phyloP scores from a whole-genome alignment of 257 asterid genomes.

The Nemophila menziesii region DNA sequence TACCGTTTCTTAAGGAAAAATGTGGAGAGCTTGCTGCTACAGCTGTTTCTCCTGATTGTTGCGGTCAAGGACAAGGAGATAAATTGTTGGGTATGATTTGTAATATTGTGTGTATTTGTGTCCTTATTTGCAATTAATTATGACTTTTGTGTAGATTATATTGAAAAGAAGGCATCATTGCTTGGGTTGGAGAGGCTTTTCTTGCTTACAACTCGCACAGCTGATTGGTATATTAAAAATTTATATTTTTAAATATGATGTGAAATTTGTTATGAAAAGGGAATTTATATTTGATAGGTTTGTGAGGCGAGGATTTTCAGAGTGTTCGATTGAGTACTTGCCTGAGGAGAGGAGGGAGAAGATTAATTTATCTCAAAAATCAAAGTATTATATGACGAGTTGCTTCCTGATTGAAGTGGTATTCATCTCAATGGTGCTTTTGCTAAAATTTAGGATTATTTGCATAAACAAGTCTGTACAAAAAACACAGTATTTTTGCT shows the following conservation, averaged over 20 bases:
- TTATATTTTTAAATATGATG: too few species aligned
- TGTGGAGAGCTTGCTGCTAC: slow-evolving; percentile 98
- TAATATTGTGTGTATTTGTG: too few species aligned
- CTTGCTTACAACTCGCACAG: slow-evolving; percentile 92
- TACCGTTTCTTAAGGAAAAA: slow-evolving; percentile 61
- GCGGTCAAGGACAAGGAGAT: slow-evolving; percentile 98
- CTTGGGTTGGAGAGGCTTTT: slow-evolving; percentile 68
- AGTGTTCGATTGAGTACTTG: slow-evolving; percentile 56
- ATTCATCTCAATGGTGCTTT: slow-evolving; percentile 41
- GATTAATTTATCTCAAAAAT: slow-evolving; percentile 63
- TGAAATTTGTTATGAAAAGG: background rate
- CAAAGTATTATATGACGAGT: slow-evolving; percentile 81
- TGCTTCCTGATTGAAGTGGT: slow-evolving; percentile 74
- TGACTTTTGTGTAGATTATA: slow-evolving; percentile 60
- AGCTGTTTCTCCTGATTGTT: slow-evolving; percentile 97
- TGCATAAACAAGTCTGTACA: background rate
- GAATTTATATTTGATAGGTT: slow-evolving; percentile 43
- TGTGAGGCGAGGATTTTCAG: slow-evolving; percentile 85
- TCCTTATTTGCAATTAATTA: background rate
- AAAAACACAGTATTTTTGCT: too few species aligned
- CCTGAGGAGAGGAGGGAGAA: slow-evolving; percentile 65
- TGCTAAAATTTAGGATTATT: slow-evolving; percentile 14
- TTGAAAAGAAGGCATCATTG: slow-evolving; percentile 85
- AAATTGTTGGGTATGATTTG: slow-evolving; percentile 83
- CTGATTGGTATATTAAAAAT: too few species aligned